Conservation (phyloP, 192 early-diverging fungal species). For the Coemansia sp. region DNA sequence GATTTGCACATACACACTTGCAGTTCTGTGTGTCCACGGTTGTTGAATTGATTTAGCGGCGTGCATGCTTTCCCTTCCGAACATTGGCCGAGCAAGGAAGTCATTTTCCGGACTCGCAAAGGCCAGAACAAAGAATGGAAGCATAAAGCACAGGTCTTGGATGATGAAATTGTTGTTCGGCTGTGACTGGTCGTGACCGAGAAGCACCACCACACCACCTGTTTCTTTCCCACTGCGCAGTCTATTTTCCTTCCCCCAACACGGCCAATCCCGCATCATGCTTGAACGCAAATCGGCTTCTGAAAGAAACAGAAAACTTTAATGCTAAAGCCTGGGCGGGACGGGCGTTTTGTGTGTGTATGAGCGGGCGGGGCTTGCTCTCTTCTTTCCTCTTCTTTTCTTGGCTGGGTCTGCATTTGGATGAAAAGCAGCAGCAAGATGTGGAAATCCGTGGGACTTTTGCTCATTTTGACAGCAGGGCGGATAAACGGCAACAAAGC, state of each 20-base stretch:
- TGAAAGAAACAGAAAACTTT: constrained; percentile 3
- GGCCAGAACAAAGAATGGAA: too few relatives aligned
- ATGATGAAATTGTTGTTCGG: too few relatives aligned
- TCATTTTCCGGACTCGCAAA: too few relatives aligned
- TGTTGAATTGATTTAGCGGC: background rate
- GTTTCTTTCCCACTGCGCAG: background rate
- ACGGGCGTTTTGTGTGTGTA: background rate
- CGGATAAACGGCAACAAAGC: too few relatives aligned
- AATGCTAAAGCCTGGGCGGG: background rate
- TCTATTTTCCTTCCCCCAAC: constrained; percentile 1
- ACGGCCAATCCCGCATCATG: constrained; percentile 1
- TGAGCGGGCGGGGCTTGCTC: background rate
- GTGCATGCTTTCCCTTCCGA: background rate
- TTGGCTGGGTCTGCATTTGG: constrained; percentile 1
- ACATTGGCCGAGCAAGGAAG: background rate
- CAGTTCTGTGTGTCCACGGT: too few relatives aligned
- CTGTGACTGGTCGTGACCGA: too few relatives aligned
- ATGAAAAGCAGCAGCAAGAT: background rate
- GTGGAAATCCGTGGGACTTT: background rate
- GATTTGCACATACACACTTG: background rate
- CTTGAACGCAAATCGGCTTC: background rate
- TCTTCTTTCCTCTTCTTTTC: too few relatives aligned
- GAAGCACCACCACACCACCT: too few relatives aligned
- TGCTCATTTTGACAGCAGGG: too few relatives aligned
- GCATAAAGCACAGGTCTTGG: background rate